phyloP scores from a whole-genome alignment of 2,329 filamentous ascomycete species.

The Apiospora rasikravindrae region DNA sequence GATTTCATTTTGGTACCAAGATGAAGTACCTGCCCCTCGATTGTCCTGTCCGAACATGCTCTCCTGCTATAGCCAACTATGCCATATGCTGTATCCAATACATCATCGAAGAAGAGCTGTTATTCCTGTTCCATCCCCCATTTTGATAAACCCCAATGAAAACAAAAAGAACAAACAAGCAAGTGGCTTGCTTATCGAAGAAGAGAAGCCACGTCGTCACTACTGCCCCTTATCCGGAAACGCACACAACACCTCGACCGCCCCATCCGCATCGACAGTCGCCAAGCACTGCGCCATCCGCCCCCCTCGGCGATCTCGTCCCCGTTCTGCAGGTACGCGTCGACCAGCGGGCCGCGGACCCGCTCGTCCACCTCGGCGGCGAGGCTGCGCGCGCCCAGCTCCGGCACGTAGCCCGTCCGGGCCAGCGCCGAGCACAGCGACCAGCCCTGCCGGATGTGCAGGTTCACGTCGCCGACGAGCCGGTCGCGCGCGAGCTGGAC shows the following conservation, averaged over 20 bases:
- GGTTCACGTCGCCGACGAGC: conserved; percentile 39
- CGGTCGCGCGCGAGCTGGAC: conserved; percentile 39
- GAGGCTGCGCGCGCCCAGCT: conserved; percentile 43
- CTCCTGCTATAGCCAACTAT: too few species aligned
- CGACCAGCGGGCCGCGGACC: conserved; percentile 30
- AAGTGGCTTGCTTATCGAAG: too few species aligned
- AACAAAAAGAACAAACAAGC: too few species aligned
- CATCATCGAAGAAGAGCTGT: too few species aligned
- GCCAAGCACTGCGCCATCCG: conserved; percentile 29
- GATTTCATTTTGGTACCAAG: too few species aligned
- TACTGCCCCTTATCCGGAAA: background rate
- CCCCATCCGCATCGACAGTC: conserved; percentile 28
- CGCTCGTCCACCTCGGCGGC: conserved; percentile 31
- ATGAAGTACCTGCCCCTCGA: too few species aligned
- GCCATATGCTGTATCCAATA: too few species aligned
- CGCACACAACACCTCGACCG: conserved; percentile 23
- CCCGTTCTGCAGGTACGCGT: conserved; percentile 37
- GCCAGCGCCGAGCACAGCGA: conserved; percentile 39
- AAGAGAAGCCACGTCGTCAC: too few species aligned
- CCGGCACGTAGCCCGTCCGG: conserved; percentile 36
- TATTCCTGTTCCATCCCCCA: too few species aligned
- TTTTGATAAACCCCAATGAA: too few species aligned
- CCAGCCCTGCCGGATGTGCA: conserved; percentile 37
- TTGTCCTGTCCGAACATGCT: too few species aligned
- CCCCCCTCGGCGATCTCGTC: conserved; percentile 37